Percentiles rank a stretch among this genome's conserved stretches.
Conservation (phyloP, 2,329 filamentous ascomycete species). For the Coniochaeta sp. region DNA sequence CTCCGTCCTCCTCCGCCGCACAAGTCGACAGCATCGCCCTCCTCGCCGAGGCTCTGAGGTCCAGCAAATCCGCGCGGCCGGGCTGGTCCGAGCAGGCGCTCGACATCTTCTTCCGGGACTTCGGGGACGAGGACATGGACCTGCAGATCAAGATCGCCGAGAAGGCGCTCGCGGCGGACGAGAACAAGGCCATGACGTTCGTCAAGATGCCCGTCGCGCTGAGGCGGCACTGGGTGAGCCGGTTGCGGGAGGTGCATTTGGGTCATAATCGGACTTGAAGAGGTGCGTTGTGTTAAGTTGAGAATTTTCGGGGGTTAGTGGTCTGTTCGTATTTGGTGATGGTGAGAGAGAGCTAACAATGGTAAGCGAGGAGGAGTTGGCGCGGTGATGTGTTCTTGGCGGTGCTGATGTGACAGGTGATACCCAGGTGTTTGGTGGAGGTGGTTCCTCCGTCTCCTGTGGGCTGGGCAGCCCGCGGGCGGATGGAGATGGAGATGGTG, state of each 20-base stretch:
- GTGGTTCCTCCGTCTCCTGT: no score
- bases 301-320: no score
- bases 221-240: constrained; percentile 49
- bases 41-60: constrained; percentile 34
- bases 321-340: no score
- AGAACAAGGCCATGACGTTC: constrained; percentile 55
- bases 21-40: constrained; percentile 18
- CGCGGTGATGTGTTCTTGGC: no score
- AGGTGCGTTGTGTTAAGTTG: neutral
- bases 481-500: no score
- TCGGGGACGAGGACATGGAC: constrained; percentile 49
- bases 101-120: constrained; percentile 53
- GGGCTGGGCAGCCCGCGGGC: no score
- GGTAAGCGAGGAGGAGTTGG: no score
- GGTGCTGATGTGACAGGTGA: no score
- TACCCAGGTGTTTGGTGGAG: no score
- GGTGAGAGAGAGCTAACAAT: no score
- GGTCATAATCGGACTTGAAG: constrained; percentile 20
- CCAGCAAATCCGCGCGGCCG: constrained; percentile 24
- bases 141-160: constrained; percentile 54
- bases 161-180: constrained; percentile 45
- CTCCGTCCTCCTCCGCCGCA: neutral
- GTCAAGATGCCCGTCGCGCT: constrained; percentile 51
- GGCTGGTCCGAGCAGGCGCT: constrained; percentile 52
- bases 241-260: constrained; percentile 37